phyloP scores from a whole-genome alignment of 345 rosid genomes.

The Boechera stricta region DNA sequence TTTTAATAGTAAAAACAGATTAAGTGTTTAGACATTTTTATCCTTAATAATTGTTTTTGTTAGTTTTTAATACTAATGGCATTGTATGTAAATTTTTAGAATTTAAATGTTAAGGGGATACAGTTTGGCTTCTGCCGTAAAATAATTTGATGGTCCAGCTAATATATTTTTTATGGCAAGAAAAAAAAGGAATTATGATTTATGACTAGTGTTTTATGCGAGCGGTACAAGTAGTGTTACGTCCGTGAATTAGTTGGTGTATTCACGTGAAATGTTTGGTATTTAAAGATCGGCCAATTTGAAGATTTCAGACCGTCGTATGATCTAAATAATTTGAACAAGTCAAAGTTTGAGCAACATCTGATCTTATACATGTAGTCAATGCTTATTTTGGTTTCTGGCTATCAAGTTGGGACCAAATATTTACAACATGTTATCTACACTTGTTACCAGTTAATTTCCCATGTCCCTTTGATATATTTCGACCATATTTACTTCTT shows the following conservation, averaged over 20 bases:
- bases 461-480: neutral
- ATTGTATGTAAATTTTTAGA: no score
- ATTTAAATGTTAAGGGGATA: no score
- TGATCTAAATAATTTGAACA: neutral
- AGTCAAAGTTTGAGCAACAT: neutral
- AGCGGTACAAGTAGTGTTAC: slow-evolving; percentile 10
- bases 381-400: neutral
- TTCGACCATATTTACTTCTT: neutral
- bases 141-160: no score
- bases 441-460: neutral
- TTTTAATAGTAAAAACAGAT: no score
- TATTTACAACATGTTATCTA: neutral
- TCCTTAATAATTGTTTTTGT: no score
- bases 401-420: neutral
- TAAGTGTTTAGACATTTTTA: no score
- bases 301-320: neutral
- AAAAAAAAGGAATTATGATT: no score
- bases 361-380: neutral
- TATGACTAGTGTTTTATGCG: neutral
- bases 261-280: slow-evolving; percentile 14
- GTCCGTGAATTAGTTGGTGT: slow-evolving; percentile 17
- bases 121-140: no score
- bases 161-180: no score
- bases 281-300: neutral
- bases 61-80: no score